Base-by-base conservation (phyloP, 352 stramenopile species). In the Pythium brachiatum region DNA sequence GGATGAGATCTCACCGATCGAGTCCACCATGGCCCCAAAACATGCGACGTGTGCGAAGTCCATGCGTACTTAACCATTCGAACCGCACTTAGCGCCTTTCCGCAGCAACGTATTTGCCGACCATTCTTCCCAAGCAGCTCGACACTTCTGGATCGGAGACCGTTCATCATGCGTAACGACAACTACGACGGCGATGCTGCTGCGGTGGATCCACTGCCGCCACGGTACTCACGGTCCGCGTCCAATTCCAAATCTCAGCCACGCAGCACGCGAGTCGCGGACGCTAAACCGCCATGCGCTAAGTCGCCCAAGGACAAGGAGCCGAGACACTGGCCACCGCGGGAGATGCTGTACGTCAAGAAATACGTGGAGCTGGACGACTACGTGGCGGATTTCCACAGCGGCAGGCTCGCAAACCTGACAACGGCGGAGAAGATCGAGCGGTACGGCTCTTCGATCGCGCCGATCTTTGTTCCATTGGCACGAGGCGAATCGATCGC, bases 361-460 rank as follows among this genome's bases (percentile, higher is more conserved):
- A 57, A 53, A 32, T 50, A 51, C 9, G 48, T 64, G 21, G 57
- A 54, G 16, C 47, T 68, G 18, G 41, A 43, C 5, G 31, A 60
- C 1, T 69, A 73, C 47, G 11, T n/a, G 5, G 9, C 23, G 20
- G 36, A 57, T 38, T 26, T 52, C 16, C 5, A 18, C 2, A 38
- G 32, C 2, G 34, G 47, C 8, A 16, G 16, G 48, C 50, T 47
- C 44, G 38, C 38, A 8, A 34, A 34, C 8, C 47, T 64, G 2
- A 53, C 0, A 0, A 16, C 13, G 3, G 46, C 53, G 16, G 38
- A 64, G 16, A 53, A 26, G 47, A 53, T 50, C 38, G 16, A 15
- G n/a, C 50, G 18, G 9, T 69, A 57, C 29, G 54, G 62, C 38
- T 52, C 46, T 12, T 7, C 29, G 1, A 39, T 47, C 38, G 34